These are phyloP conservation scores for Delitschia confertaspora DNA, from an alignment of 495 filamentous ascomycete genomes.

Conservation along the genomic window DNA sequence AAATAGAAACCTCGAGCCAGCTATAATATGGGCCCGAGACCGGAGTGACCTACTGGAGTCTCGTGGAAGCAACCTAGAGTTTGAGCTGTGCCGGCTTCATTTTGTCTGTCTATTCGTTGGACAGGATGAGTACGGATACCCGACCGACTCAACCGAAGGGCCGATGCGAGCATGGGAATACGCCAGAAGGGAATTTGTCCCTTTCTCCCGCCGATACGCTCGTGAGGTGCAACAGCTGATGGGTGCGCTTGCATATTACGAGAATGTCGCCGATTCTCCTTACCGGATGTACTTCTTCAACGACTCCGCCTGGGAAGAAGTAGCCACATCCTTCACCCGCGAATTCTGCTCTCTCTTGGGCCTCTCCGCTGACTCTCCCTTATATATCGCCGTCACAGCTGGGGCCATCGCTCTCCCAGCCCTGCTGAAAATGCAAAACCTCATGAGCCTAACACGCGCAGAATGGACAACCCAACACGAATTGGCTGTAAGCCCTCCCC, in stretches of 20 bases:
- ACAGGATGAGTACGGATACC: constrained; percentile 26
- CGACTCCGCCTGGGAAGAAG: constrained; percentile 64
- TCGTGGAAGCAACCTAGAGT: constrained; percentile 86
- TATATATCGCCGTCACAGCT: constrained; percentile 85
- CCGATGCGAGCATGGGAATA: constrained; percentile 60
- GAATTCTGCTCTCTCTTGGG: constrained; percentile 93
- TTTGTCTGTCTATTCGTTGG: constrained; percentile 73
- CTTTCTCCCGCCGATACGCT: constrained; percentile 61
- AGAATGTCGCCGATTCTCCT: constrained; percentile 59
- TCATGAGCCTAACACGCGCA: constrained; percentile 77
- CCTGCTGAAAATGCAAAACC: constrained; percentile 68
- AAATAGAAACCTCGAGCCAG: constrained; percentile 61
- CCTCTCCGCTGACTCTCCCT: constrained; percentile 75
- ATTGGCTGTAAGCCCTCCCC: constrained; percentile 54
- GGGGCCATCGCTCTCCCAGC: constrained; percentile 84
- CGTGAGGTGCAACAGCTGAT: constrained; percentile 68
- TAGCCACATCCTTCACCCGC: constrained; percentile 73
- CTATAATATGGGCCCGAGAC: constrained; percentile 74
- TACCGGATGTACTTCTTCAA: constrained; percentile 71
- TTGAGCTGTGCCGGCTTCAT: constrained; percentile 79
- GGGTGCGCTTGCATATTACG: constrained; percentile 65
- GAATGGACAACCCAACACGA: constrained; percentile 92
- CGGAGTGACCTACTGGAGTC: constrained; percentile 63
- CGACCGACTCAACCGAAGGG: constrained; percentile 28
- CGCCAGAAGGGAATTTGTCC: constrained; percentile 54